Evolutionary conservation across 176 grass and related monocot species (phyloP).

Genomic region (Microstegium vimineum): DNA sequence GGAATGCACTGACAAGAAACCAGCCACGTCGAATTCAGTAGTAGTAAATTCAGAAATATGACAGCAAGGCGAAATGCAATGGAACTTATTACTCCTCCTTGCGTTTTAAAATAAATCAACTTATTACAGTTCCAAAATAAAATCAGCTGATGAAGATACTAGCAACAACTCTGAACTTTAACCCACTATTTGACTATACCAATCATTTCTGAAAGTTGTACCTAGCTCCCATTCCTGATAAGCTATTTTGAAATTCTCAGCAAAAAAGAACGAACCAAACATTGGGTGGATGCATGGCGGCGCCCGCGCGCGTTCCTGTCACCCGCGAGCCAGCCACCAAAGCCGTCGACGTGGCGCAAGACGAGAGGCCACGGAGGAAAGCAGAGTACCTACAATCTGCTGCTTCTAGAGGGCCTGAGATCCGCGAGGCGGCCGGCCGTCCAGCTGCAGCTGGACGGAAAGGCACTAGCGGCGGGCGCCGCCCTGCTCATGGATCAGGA

Average conservation of each 20-base stretch:
- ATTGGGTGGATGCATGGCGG: too few species aligned
- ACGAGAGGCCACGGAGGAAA: background rate
- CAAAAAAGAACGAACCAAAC: too few species aligned
- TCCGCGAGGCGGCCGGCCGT: background rate
- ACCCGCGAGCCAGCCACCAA: background rate
- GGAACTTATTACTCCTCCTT: too few species aligned
- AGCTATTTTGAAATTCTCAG: too few species aligned
- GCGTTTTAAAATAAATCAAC: background rate
- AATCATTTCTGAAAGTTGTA: background rate
- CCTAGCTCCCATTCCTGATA: too few species aligned
- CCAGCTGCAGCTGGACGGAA: constrained; percentile 8
- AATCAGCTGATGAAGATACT: background rate
- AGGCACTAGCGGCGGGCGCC: background rate
- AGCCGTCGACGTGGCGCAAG: constrained; percentile 24
- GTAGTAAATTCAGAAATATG: background rate
- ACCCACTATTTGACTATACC: background rate
- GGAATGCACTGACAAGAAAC: background rate
- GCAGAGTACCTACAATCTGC: constrained; percentile 22
- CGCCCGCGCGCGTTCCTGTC: too few species aligned
- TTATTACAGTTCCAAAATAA: background rate
- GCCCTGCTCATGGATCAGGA: constrained; percentile 1
- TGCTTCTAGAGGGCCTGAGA: constrained; percentile 18
- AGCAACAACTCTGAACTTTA: background rate
- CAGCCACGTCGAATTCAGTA: background rate
- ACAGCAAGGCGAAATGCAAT: background rate